Conservation (phyloP, 331 rosid species). For the Cydonia oblonga region DNA sequence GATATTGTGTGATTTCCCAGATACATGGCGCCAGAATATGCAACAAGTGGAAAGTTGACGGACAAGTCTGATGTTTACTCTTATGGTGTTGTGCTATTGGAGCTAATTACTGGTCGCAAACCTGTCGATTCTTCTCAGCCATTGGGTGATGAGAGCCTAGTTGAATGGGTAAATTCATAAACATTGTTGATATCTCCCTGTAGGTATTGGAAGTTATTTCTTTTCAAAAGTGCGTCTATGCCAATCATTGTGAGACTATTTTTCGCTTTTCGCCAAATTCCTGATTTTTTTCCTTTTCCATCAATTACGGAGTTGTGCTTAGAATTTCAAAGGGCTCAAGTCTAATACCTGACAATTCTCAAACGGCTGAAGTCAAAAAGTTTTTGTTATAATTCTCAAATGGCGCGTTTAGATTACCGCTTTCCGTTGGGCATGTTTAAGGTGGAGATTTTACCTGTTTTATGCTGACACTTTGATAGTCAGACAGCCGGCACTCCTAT, state of each 20-base stretch:
- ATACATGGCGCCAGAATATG: slow-evolving; percentile 99
- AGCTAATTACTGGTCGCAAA: slow-evolving; percentile 88
- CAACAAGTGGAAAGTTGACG: slow-evolving; percentile 94
- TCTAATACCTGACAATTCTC: not conserved
- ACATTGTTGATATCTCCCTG: not conserved
- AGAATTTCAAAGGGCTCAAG: not conserved
- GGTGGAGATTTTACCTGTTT: not conserved
- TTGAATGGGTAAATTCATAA: slow-evolving; percentile 77
- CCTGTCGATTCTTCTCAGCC: slow-evolving; percentile 97
- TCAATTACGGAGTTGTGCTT: not conserved
- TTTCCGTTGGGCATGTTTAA: not conserved
- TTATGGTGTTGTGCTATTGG: slow-evolving; percentile 87
- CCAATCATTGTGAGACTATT: not conserved
- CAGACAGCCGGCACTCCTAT: too few relatives aligned
- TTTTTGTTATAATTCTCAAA: too few relatives aligned
- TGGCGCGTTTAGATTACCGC: not conserved
- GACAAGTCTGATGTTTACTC: slow-evolving; percentile 97
- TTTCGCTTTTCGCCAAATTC: not conserved
- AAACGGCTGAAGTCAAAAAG: not conserved
- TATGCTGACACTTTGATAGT: too few relatives aligned
- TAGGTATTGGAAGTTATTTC: not conserved
- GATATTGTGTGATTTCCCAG: slow-evolving; percentile 34
- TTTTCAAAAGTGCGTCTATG: not conserved
- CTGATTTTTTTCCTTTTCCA: not conserved
- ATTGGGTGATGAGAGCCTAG: slow-evolving; percentile 86